phyloP scores from a whole-genome alignment of 2,329 filamentous ascomycete species.

The Eutypella sp. region DNA sequence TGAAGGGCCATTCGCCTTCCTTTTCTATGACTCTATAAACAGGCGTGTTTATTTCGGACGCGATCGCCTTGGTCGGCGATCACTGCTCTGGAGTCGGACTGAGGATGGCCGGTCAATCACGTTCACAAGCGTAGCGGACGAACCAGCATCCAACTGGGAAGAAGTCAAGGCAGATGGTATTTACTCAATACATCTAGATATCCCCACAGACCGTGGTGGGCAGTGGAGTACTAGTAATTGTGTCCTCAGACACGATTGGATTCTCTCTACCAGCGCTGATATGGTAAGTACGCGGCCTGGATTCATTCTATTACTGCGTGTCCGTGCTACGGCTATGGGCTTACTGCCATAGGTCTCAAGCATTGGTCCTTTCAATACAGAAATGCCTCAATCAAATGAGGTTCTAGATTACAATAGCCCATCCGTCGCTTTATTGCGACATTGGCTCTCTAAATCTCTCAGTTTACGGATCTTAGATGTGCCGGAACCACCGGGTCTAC shows the following conservation, averaged over 20 bases:
- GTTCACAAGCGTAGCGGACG: conserved; percentile 68
- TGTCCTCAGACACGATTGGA: conserved; percentile 29
- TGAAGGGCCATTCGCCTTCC: conserved; percentile 83
- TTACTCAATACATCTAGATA: conserved; percentile 58
- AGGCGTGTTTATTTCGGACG: conserved; percentile 72
- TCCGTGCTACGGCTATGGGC: conserved; percentile 17
- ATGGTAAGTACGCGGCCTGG: conserved; percentile 37
- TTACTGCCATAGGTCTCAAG: conserved; percentile 47
- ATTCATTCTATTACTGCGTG: no score
- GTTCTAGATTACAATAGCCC: conserved; percentile 36
- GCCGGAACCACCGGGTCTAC: conserved; percentile 47
- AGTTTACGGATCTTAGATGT: conserved; percentile 60
- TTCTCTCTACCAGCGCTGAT: conserved; percentile 27
- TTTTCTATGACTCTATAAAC: conserved; percentile 66
- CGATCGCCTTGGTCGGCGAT: conserved; percentile 82
- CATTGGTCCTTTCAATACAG: conserved; percentile 48
- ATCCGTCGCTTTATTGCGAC: conserved; percentile 48
- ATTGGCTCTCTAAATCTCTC: conserved; percentile 57
- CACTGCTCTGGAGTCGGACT: conserved; percentile 60
- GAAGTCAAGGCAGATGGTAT: conserved; percentile 86
- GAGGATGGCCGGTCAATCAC: conserved; percentile 40
- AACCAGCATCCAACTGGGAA: conserved; percentile 50
- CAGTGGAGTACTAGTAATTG: conserved; percentile 9
- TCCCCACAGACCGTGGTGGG: conserved; percentile 2
- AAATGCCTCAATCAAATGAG: conserved; percentile 29